These are phyloP conservation scores for Trichoderma sp. DNA, from an alignment of 2,329 filamentous ascomycete genomes.

Conservation along the genomic window DNA sequence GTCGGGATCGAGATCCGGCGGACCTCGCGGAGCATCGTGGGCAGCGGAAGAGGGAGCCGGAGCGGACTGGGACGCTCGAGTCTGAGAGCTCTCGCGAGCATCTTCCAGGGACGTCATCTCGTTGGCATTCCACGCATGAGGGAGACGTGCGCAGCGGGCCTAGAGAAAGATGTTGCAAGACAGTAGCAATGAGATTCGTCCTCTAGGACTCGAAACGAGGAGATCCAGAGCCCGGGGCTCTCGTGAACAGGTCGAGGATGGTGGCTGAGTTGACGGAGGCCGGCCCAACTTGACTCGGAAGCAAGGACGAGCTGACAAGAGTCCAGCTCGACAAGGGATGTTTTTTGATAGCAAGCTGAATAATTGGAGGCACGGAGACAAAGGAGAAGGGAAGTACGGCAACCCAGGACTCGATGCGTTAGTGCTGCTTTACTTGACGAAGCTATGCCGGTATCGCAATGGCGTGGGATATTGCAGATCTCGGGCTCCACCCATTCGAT, in stretches of 20 bases:
- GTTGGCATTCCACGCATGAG: slow-evolving; percentile 23
- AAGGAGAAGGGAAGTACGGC: slow-evolving; percentile 17
- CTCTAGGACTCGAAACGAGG: neutral
- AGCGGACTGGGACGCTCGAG: slow-evolving; percentile 29
- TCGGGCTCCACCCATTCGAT: slow-evolving; percentile 20
- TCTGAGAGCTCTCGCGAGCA: slow-evolving; percentile 33
- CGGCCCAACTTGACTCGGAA: neutral
- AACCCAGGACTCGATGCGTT: slow-evolving; percentile 3
- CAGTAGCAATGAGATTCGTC: neutral
- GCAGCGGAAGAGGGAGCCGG: slow-evolving; percentile 22
- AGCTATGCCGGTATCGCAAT: slow-evolving; percentile 24
- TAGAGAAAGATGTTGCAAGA: neutral
- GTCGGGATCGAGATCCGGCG: slow-evolving; percentile 25
- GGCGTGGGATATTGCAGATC: slow-evolving; percentile 22
- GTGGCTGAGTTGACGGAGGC: neutral
- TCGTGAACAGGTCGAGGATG: neutral
- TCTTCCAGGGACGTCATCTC: slow-evolving; percentile 38
- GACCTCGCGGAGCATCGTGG: slow-evolving; percentile 26
- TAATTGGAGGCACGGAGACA: neutral
- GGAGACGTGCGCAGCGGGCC: neutral
- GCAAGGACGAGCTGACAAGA: neutral
- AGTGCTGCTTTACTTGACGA: slow-evolving; percentile 20
- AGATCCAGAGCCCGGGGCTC: neutral
- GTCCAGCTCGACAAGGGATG: neutral
- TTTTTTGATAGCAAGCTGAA: neutral